Percentiles rank a stretch among this genome's conserved stretches.
Evolutionary conservation across 371 early-diverging fungal genomes (phyloP).

Genomic region (Saksenaea vasiformis): DNA sequence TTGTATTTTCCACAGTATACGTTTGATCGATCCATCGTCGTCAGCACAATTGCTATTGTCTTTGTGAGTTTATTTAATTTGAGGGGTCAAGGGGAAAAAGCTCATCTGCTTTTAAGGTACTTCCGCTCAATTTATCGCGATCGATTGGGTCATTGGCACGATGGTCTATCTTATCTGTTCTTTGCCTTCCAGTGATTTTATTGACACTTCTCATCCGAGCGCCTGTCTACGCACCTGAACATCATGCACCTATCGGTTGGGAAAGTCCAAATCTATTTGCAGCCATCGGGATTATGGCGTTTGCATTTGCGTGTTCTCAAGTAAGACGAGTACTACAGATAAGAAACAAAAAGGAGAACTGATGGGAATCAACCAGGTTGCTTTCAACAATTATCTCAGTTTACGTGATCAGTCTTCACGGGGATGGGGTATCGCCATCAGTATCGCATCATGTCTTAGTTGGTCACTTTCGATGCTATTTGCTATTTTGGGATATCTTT

Average conservation of each 20-base stretch:
- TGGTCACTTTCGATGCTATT: conserved; percentile 59
- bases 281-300: conserved; percentile 50
- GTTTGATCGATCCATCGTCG: conserved; percentile 41
- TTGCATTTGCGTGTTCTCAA: conserved; percentile 47
- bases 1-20: conserved; percentile 40
- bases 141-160: conserved; percentile 62
- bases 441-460: conserved; percentile 45
- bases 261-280: conserved; percentile 41
- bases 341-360: background rate
- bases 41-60: conserved; percentile 38
- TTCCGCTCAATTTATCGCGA: conserved; percentile 53
- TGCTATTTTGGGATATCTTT: conserved; percentile 57
- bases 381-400: conserved; percentile 54
- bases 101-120: conserved; percentile 29
- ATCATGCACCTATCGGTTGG: conserved; percentile 28
- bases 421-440: conserved; percentile 46
- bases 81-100: background rate
- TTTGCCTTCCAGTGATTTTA: conserved; percentile 54
- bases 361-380: conserved; percentile 35
- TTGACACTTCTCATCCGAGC: conserved; percentile 52
- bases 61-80: conserved; percentile 29
- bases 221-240: conserved; percentile 39
- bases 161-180: conserved; percentile 58
- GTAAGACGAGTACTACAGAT: too few species aligned
- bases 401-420: conserved; percentile 41